Base-by-base conservation (phyloP, 768 basidiomycete genomes). In the Leccinum obscurum region DNA sequence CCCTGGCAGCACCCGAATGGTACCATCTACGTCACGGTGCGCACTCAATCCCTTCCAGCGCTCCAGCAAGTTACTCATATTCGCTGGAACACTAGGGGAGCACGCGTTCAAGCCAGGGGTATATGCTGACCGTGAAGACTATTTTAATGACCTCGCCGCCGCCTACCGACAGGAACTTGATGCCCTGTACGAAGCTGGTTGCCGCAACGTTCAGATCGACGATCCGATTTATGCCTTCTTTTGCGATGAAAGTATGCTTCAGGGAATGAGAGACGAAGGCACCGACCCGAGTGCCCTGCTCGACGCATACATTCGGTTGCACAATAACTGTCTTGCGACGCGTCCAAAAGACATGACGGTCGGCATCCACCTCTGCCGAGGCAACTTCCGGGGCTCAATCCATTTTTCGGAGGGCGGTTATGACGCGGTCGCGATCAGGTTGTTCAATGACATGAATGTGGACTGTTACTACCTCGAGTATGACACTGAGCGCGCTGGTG, bases 1-100 rank as follows among this genome's bases (percentile, higher is more conserved):
- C 86, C 22, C 77, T 89, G 72, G 86, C 84, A 60, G 84, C 88
- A 0, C 89, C 89, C 3, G 84, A 85, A 37, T 88, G 87, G 86
- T 86, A 83, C 70, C 86, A 88, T 69, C 81, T 88, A 32, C 82
- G 84, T 26, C 86, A 87, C 67, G 88, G 88, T 54, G 79, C 78
- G 64, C 13, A 10, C 13, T 4, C 14, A 39, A 14, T 41, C 17
- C 10, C 30, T 20, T 57, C 48, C 7, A 3, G 17, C 14, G n/a
- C 20, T 22, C 20, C 8, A 4, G 3, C 6, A 7, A 8, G 3
- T 32, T 30, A 17, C 0, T 10, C 6, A 3, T 15, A 52, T 52
- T 64, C 37, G 60, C 37, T 2, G 2, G 15, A 34, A 2, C 5
- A 26, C 41, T n/a, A 44, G 70, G 70, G 8, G 56, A 72, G 24